These are phyloP conservation scores for Quercus lobata DNA, from an alignment of 331 rosid genomes.

Conservation along the genomic window DNA sequence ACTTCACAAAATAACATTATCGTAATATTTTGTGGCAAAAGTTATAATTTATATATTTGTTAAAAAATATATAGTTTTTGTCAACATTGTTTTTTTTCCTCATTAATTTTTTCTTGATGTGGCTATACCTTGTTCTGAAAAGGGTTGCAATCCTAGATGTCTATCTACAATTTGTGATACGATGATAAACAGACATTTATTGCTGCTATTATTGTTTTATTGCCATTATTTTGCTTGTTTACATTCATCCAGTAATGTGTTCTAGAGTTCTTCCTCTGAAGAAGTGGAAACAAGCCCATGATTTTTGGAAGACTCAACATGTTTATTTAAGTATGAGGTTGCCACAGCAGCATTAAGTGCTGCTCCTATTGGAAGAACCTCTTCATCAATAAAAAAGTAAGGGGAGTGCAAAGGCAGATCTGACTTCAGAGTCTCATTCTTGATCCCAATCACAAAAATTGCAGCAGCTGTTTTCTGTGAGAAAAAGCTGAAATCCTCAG, in stretches of 20 bases:
- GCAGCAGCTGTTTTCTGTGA: conserved; percentile 35
- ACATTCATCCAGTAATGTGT: not conserved
- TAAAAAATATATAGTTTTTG: not conserved
- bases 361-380: conserved; percentile 49
- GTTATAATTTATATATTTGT: too few relatives aligned
- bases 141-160: not conserved
- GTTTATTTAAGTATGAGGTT: conserved; percentile 37
- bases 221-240: not conserved
- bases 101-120: not conserved
- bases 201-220: not conserved
- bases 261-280: not conserved
- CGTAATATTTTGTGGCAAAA: too few relatives aligned
- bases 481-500: conserved; percentile 61
- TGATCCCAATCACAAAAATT: conserved; percentile 37
- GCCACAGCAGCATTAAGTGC: conserved; percentile 52
- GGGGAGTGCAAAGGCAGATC: conserved; percentile 36
- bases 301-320: not conserved
- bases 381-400: conserved; percentile 38
- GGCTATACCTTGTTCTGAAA: not conserved
- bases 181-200: not conserved
- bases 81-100: not conserved
- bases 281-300: not conserved
- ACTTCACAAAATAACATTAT: too few relatives aligned
- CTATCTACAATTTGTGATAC: not conserved
- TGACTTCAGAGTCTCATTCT: conserved; percentile 36